Base-by-base conservation (phyloP, 768 basidiomycete genomes). In the Aureoboletus auriporus region DNA sequence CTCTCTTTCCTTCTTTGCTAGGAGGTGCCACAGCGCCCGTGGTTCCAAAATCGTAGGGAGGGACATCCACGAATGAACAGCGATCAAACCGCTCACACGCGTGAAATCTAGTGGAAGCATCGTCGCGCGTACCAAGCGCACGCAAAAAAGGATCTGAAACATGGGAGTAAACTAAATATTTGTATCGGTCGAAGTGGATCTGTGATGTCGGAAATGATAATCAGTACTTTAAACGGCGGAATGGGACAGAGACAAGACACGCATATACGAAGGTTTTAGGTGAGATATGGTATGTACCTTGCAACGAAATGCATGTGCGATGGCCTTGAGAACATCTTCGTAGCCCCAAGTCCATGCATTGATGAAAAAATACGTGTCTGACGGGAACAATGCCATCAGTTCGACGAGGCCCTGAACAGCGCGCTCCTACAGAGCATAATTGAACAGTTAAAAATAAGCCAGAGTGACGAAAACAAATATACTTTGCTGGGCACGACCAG, bases 321-420 rank as follows among this genome's bases (percentile, higher is more conserved):
- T 70, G 0, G 76, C 88, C 58, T 91, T 89, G 27, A 96, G 71
- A 12, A 94, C 70, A 47, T 93, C 90, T 66, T 99, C 95, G 63
- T 96, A 97, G 1, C 95, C 95, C 85, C 89, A 94, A 0, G 94
- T 95, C 95, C 95, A 99, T 0, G 80, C 63, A 60, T 96, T 95
- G 49, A 99, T 74, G 69, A 88, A 97, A 69, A 98, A 96, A 46
- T 80, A 73, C 0, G 84, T 84, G 5, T 75, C 69, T 0, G 71
- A 52, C 0, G 92, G 86, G 48, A 85, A 87, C 4, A 82, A 60
- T 9, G 73, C 69, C 66, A 97, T 85, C 1, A 96, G 73, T 14
- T 79, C 69, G 16, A 91, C 66, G 4, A 95, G 69, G 3, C 84
- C 88, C 23, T 69, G 54, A 0, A 83, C 79, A 0, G 89, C 93